Conservation (phyloP, 1,284 basidiomycete species). For the Microstroma glucosiphilum region DNA sequence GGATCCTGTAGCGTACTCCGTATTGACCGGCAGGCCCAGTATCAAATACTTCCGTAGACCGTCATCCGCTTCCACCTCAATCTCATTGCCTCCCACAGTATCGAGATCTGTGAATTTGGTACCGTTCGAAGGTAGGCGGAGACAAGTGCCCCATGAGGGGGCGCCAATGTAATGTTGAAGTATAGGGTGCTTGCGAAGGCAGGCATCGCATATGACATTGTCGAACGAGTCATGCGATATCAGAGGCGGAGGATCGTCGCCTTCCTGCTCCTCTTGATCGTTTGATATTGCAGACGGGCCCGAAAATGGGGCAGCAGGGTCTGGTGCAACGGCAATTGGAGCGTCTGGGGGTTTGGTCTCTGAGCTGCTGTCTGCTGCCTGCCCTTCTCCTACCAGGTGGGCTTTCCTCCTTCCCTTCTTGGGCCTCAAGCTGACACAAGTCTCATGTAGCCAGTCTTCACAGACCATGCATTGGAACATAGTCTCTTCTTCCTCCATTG, state of each 20-base stretch:
- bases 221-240: slow-evolving; percentile 42
- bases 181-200: slow-evolving; percentile 27
- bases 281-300: neutral
- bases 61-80: too few species aligned
- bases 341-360: neutral
- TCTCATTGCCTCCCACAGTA: neutral
- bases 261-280: neutral
- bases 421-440: slow-evolving; percentile 37
- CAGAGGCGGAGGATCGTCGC: slow-evolving; percentile 22
- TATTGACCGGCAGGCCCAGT: neutral
- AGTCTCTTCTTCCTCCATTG: slow-evolving; percentile 51
- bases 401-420: neutral
- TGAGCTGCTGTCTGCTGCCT: neutral
- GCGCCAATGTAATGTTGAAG: slow-evolving; percentile 36
- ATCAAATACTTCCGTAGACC: too few species aligned
- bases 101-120: neutral
- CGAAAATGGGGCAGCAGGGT: too few species aligned
- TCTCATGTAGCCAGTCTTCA: slow-evolving; percentile 53
- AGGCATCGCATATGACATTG: slow-evolving; percentile 42
- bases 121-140: slow-evolving; percentile 17
- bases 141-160: slow-evolving; percentile 28
- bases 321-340: neutral
- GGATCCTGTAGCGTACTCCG: neutral
- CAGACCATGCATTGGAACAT: slow-evolving; percentile 53
- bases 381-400: neutral